Percentiles rank a stretch among this genome's conserved stretches.
Conservation (phyloP, 2,329 filamentous ascomycete genomes). For the Alternaria sp. region DNA sequence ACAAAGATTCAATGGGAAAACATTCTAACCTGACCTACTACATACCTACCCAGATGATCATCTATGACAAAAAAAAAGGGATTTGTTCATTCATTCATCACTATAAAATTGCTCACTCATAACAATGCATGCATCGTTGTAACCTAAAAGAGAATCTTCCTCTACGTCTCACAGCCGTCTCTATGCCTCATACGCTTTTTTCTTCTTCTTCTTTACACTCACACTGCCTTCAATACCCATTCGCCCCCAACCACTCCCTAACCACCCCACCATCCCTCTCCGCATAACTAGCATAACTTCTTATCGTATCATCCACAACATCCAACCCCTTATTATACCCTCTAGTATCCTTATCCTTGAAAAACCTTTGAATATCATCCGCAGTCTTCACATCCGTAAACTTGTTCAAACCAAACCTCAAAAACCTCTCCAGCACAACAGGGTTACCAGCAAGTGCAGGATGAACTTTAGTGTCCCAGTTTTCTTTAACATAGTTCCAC, state of each 20-base stretch:
- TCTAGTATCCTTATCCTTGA: slow-evolving; percentile 83
- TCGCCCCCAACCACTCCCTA: slow-evolving; percentile 78
- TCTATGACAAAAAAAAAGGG: too few species aligned
- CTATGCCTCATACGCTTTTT: too few species aligned
- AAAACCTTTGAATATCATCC: slow-evolving; percentile 84
- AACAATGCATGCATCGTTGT: too few species aligned
- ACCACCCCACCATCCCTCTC: slow-evolving; percentile 76
- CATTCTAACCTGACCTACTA: too few species aligned
- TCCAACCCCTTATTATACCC: slow-evolving; percentile 87
- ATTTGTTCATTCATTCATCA: too few species aligned
- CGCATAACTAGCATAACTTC: slow-evolving; percentile 83
- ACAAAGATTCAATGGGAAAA: too few species aligned
- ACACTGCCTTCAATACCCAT: slow-evolving; percentile 60
- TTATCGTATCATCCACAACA: slow-evolving; percentile 86
- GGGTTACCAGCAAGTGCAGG: slow-evolving; percentile 80
- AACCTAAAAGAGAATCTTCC: too few species aligned
- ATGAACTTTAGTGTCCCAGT: slow-evolving; percentile 76
- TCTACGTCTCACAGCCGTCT: too few species aligned
- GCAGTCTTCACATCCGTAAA: slow-evolving; percentile 77
- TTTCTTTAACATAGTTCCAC: slow-evolving; percentile 85
- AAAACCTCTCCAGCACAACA: slow-evolving; percentile 87
- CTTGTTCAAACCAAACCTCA: slow-evolving; percentile 79
- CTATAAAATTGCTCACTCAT: too few species aligned
- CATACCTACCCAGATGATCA: too few species aligned
- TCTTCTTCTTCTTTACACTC: too few species aligned